These are phyloP conservation scores for Alternaria consortialis DNA, from an alignment of 2,329 filamentous ascomycete species.

Conservation along the genomic window DNA sequence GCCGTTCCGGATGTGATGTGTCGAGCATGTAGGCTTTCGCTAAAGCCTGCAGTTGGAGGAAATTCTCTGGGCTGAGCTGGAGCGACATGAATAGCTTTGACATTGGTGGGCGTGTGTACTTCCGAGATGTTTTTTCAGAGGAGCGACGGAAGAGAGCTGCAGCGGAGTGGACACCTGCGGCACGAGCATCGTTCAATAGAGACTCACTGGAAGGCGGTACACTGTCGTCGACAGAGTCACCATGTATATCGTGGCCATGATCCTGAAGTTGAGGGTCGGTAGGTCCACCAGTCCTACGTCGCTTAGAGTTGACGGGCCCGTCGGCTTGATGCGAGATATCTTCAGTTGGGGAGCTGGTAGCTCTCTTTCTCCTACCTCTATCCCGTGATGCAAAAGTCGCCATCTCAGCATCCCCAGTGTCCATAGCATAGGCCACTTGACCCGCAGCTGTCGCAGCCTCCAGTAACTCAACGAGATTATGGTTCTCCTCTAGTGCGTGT, in stretches of 20 bases:
- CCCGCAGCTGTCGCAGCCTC: constrained; percentile 50
- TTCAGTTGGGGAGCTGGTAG: constrained; percentile 16
- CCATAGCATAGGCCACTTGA: constrained; percentile 30
- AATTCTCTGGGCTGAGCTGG: constrained; percentile 65
- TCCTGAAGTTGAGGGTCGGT: constrained; percentile 27
- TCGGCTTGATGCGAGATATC: constrained; percentile 16
- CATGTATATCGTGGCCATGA: constrained; percentile 3
- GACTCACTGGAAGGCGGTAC: constrained; percentile 27
- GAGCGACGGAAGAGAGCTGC: constrained; percentile 61
- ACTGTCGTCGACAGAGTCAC: constrained; percentile 15
- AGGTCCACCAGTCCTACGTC: constrained; percentile 27
- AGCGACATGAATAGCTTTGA: constrained; percentile 66
- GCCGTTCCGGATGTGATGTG: constrained; percentile 62
- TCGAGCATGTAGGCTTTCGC: constrained; percentile 68
- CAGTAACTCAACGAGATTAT: constrained; percentile 47
- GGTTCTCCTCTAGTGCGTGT: constrained; percentile 38
- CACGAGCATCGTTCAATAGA: constrained; percentile 53
- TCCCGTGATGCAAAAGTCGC: constrained; percentile 11
- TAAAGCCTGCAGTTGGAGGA: constrained; percentile 63
- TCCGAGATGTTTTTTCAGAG: constrained; percentile 57
- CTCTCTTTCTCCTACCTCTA: constrained; percentile 42
- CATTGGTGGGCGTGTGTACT: constrained; percentile 66
- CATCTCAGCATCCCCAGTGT: constrained; percentile 10
- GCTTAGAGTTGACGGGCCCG: constrained; percentile 26
- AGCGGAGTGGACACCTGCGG: constrained; percentile 61